Conservation (phyloP, 2,329 filamentous ascomycete species). For the Ophiostoma sp. region DNA sequence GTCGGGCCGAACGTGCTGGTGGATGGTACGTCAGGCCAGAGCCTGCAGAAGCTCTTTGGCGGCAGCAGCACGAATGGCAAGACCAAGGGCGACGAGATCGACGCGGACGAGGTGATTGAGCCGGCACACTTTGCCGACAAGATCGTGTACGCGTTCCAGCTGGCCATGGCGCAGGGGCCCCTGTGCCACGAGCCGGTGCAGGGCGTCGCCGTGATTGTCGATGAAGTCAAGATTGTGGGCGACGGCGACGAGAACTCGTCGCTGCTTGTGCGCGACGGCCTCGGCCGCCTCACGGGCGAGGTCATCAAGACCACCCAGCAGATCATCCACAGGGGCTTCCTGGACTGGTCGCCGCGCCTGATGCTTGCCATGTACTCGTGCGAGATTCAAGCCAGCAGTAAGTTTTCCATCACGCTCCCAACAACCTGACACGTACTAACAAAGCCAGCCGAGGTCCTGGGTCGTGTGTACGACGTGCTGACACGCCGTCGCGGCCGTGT, state of each 20-base stretch:
- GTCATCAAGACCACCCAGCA: slow-evolving; percentile 84
- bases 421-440: not conserved
- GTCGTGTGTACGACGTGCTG: slow-evolving; percentile 95
- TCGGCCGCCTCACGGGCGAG: slow-evolving; percentile 83
- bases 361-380: slow-evolving; percentile 97
- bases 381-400: slow-evolving; percentile 91
- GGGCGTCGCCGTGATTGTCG: slow-evolving; percentile 84
- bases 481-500: slow-evolving; percentile 86
- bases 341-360: slow-evolving; percentile 94
- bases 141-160: slow-evolving; percentile 88
- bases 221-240: slow-evolving; percentile 63
- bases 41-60: slow-evolving; percentile 65
- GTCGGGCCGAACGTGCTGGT: slow-evolving; percentile 85
- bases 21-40: slow-evolving; percentile 67
- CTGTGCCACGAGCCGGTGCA: slow-evolving; percentile 91
- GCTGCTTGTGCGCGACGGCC: slow-evolving; percentile 46
- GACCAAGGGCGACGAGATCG: slow-evolving; percentile 35
- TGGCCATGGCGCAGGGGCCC: slow-evolving; percentile 81
- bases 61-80: slow-evolving; percentile 27
- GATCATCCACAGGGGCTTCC: slow-evolving; percentile 75
- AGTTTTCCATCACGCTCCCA: slow-evolving; percentile 31
- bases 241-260: slow-evolving; percentile 39
- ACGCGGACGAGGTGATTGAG: slow-evolving; percentile 47
- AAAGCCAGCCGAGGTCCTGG: slow-evolving; percentile 76
- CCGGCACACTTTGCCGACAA: slow-evolving; percentile 78